Evolutionary conservation across 169 alveolate species (phyloP).

Genomic region (Pseudocohnilembus persalinus): DNA sequence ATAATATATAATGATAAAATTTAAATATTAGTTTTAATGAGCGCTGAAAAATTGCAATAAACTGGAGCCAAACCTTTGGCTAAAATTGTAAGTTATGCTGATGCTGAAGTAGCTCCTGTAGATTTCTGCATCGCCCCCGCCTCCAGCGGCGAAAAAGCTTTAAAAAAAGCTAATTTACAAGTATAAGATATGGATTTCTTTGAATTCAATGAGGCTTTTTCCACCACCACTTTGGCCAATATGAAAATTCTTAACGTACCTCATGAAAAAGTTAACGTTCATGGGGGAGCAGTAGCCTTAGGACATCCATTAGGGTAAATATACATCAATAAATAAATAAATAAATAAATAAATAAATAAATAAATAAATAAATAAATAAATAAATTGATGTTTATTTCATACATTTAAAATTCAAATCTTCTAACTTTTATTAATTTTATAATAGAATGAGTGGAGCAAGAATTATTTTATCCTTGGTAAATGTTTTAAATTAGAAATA

Average conservation of each 20-base stretch:
- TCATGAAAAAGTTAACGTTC: slow-evolving; percentile 81
- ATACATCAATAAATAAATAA: background rate
- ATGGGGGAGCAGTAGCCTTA: slow-evolving; percentile 94
- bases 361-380: too few relatives aligned
- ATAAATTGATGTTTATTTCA: too few relatives aligned
- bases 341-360: too few relatives aligned
- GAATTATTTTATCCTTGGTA: slow-evolving; percentile 72
- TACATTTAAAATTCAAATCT: background rate
- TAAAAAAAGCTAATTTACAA: slow-evolving; percentile 57
- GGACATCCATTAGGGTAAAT: slow-evolving; percentile 91
- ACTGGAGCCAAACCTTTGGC: slow-evolving; percentile 87
- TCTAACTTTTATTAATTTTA: background rate
- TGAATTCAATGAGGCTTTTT: slow-evolving; percentile 92
- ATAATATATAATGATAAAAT: too few relatives aligned
- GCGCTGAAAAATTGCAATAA: slow-evolving; percentile 72
- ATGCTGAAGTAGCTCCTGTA: slow-evolving; percentile 86
- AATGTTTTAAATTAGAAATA: slow-evolving; percentile 66
- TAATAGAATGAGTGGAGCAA: slow-evolving; percentile 79
- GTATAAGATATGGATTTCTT: slow-evolving; percentile 64
- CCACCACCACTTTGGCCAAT: slow-evolving; percentile 83
- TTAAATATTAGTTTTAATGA: slow-evolving; percentile 60
- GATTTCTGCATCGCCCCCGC: slow-evolving; percentile 91
- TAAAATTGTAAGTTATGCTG: slow-evolving; percentile 85
- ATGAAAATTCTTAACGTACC: slow-evolving; percentile 75
- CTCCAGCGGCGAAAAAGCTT: slow-evolving; percentile 73